Percentiles rank a stretch among this genome's conserved stretches.
Conservation (phyloP, 176 grass and related monocot species). For the bread wheat (Triticum aestivum) region DNA sequence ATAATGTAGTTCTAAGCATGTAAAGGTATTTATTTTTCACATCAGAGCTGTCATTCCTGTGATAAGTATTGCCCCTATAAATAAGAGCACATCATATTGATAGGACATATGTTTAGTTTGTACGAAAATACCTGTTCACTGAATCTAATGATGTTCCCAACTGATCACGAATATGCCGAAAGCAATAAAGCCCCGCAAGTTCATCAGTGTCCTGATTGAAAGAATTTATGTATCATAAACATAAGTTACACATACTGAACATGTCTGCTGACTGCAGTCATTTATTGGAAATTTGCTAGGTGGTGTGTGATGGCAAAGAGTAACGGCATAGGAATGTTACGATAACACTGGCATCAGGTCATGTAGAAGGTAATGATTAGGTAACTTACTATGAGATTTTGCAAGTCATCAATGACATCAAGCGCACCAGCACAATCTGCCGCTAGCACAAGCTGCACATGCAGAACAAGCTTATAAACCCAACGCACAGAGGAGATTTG, state of each 20-base stretch:
- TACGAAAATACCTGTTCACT: constrained; percentile 69
- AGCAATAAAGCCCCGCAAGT: constrained; percentile 94
- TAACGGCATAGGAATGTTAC: background rate
- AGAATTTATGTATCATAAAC: constrained; percentile 23
- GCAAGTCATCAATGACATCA: constrained; percentile 91
- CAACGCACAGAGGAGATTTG: background rate
- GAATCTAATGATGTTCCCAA: constrained; percentile 81
- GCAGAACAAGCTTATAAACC: constrained; percentile 30
- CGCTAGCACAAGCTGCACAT: constrained; percentile 82
- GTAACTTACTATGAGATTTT: constrained; percentile 85
- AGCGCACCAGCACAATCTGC: constrained; percentile 96
- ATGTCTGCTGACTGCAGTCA: background rate
- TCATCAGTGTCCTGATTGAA: constrained; percentile 86
- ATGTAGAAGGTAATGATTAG: background rate
- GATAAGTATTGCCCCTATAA: constrained; percentile 1
- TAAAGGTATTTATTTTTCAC: constrained; percentile 8
- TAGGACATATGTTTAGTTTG: background rate
- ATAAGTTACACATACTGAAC: constrained; percentile 11
- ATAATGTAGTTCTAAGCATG: background rate
- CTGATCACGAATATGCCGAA: constrained; percentile 93
- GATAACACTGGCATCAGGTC: background rate
- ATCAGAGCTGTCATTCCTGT: background rate
- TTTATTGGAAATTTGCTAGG: no score
- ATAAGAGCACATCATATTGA: constrained; percentile 3
- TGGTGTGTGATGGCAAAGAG: background rate